A percentile compares a stretch with the other conserved stretches of the same genome.
phyloP scores from a whole-genome alignment of 1,284 basidiomycete genomes.

The Vanrija sp. region DNA sequence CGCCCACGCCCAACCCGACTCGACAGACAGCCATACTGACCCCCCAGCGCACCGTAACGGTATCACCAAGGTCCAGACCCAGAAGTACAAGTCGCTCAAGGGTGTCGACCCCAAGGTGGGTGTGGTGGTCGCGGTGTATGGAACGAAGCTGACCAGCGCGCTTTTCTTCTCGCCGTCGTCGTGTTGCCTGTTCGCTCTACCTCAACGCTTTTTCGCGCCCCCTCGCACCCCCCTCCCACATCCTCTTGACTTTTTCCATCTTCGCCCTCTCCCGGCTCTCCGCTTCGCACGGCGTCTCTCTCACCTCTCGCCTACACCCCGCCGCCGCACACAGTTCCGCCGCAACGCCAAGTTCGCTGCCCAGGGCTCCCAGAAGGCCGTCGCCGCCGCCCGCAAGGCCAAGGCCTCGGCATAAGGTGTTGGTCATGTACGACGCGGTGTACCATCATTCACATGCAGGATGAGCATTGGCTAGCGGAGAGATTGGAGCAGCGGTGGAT shows the following conservation, averaged over 20 bases:
- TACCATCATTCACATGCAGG: constrained; percentile 17
- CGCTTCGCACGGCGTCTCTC: too few relatives aligned
- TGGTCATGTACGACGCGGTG: constrained; percentile 1
- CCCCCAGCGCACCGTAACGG: constrained; percentile 87
- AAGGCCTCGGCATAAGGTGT: constrained; percentile 30
- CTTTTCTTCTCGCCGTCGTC: too few relatives aligned
- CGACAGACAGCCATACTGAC: not conserved
- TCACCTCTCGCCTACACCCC: too few relatives aligned
- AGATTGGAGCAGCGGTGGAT: not conserved
- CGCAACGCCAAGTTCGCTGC: constrained; percentile 51
- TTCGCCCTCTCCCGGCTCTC: too few relatives aligned
- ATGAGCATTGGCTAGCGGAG: constrained; percentile 17
- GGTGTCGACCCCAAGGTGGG: constrained; percentile 62
- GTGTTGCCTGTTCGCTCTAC: too few relatives aligned
- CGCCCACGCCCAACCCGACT: not conserved
- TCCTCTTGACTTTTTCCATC: not conserved
- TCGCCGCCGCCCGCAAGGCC: constrained; percentile 27
- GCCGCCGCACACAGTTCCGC: constrained; percentile 42
- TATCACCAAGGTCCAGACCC: constrained; percentile 75
- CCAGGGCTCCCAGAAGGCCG: constrained; percentile 49
- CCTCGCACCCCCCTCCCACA: not conserved
- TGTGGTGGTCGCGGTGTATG: constrained; percentile 11
- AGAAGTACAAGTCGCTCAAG: constrained; percentile 77
- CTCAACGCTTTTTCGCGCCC: not conserved
- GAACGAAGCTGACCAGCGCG: not conserved